phyloP scores from a whole-genome alignment of 2,329 filamentous ascomycete genomes.

The Fusarium lateritium region DNA sequence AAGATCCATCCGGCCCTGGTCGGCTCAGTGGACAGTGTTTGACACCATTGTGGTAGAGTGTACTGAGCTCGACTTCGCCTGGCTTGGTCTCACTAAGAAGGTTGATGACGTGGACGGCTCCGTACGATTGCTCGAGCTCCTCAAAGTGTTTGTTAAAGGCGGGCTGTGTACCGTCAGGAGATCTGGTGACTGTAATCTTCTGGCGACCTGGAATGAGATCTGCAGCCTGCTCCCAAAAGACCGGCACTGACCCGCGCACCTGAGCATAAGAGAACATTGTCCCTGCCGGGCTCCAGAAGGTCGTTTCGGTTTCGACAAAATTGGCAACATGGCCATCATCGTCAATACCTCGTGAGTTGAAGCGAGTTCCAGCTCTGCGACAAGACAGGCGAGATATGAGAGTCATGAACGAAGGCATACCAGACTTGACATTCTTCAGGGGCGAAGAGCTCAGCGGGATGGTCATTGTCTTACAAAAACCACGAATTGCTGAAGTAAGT shows the following conservation, averaged over 20 bases:
- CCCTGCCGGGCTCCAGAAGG: slow-evolving; percentile 85
- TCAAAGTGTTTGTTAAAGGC: slow-evolving; percentile 97
- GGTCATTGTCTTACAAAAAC: slow-evolving; percentile 89
- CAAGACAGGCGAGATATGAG: slow-evolving; percentile 94
- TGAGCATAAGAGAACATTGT: slow-evolving; percentile 94
- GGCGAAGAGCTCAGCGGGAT: slow-evolving; percentile 85
- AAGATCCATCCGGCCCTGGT: slow-evolving; percentile 66
- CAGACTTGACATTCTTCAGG: slow-evolving; percentile 74
- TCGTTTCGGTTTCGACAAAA: slow-evolving; percentile 97
- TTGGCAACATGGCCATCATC: slow-evolving; percentile 98
- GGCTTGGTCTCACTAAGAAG: slow-evolving; percentile 91
- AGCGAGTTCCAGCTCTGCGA: slow-evolving; percentile 90
- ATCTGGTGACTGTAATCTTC: slow-evolving; percentile 92
- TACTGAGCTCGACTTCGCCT: slow-evolving; percentile 86
- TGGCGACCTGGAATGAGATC: slow-evolving; percentile 92
- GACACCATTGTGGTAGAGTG: slow-evolving; percentile 84
- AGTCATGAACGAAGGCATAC: slow-evolving; percentile 86
- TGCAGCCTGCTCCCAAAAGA: slow-evolving; percentile 97
- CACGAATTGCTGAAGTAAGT: slow-evolving; percentile 92
- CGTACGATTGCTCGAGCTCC: slow-evolving; percentile 87
- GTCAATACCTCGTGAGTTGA: slow-evolving; percentile 97
- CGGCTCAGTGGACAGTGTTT: slow-evolving; percentile 79
- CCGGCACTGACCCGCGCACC: slow-evolving; percentile 90
- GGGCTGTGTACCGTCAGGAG: slow-evolving; percentile 90
- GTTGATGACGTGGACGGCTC: slow-evolving; percentile 93